Conservation (phyloP, 352 stramenopile species). For the Globisporangium emineosum region DNA sequence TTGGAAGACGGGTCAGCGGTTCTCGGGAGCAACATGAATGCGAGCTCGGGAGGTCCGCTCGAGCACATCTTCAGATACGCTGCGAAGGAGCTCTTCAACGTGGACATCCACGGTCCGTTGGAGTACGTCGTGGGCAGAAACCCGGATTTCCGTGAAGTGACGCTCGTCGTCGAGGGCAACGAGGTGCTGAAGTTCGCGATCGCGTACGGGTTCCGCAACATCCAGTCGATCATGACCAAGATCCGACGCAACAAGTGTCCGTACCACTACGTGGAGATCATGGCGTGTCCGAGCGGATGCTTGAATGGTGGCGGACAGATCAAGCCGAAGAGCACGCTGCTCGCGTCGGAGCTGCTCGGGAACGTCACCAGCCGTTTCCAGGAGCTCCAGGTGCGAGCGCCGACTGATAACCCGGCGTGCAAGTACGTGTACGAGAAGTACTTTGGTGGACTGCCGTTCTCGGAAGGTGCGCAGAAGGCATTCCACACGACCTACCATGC, state of each 20-base stretch:
- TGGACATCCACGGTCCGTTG: conserved; percentile 79
- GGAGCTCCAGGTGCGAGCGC: conserved; percentile 51
- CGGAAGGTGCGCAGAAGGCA: conserved; percentile 46
- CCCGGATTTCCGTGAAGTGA: conserved; percentile 84
- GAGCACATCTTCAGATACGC: conserved; percentile 92
- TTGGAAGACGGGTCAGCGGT: conserved; percentile 48
- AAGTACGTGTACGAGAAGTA: conserved; percentile 84
- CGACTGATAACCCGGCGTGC: conserved; percentile 67
- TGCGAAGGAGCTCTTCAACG: conserved; percentile 86
- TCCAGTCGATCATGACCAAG: conserved; percentile 94
- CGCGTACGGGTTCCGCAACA: conserved; percentile 97
- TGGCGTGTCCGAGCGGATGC: conserved; percentile 98
- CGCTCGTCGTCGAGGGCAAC: conserved; percentile 64
- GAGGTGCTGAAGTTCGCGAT: conserved; percentile 92
- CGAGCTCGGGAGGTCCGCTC: conserved; percentile 85
- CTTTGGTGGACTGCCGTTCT: conserved; percentile 71
- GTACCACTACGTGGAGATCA: conserved; percentile 98
- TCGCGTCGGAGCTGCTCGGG: conserved; percentile 51
- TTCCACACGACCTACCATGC: conserved; percentile 84
- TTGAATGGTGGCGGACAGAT: conserved; percentile 96
- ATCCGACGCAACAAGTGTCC: conserved; percentile 87
- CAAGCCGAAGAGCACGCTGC: conserved; percentile 58
- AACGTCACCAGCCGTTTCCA: conserved; percentile 72
- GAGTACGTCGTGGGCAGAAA: conserved; percentile 89
- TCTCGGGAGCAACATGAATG: conserved; percentile 59